A percentile compares a stretch with the other conserved stretches of the same genome.
Evolutionary conservation across 495 filamentous ascomycete genomes (phyloP).

Genomic region (Friedmanniomyces endolithicus): DNA sequence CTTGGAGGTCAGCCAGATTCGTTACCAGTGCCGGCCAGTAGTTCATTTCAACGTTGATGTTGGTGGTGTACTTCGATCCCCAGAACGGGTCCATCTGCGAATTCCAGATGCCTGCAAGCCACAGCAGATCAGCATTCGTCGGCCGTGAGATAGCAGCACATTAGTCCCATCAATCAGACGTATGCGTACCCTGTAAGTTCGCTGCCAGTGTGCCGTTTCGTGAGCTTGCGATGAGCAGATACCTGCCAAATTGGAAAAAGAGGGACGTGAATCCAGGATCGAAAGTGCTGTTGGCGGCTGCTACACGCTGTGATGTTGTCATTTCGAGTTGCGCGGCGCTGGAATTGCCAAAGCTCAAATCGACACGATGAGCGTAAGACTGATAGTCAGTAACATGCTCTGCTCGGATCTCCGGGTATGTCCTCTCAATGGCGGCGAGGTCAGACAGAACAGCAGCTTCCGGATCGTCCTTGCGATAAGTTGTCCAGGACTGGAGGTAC

Average conservation of each 20-base stretch:
- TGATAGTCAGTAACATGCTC: constrained; percentile 2
- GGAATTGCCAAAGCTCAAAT: constrained; percentile 3
- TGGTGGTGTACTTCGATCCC: constrained; percentile 46
- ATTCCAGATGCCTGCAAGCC: constrained; percentile 40
- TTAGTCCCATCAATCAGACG: not conserved
- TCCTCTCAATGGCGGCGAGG: not conserved
- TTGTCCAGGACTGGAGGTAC: constrained; percentile 4
- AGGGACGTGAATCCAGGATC: constrained; percentile 30
- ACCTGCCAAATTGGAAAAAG: constrained; percentile 38
- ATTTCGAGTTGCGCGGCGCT: not conserved
- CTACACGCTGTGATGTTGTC: not conserved
- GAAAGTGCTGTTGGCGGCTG: not conserved
- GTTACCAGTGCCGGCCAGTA: constrained; percentile 38
- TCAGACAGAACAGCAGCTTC: constrained; percentile 2
- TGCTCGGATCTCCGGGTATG: constrained; percentile 8
- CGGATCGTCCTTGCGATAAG: not conserved
- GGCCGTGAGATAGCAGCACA: not conserved
- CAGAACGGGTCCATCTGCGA: constrained; percentile 37
- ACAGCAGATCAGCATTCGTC: no score
- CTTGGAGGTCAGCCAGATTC: constrained; percentile 24
- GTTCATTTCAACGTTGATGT: constrained; percentile 50
- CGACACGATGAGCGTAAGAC: not conserved
- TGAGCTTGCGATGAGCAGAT: constrained; percentile 38
- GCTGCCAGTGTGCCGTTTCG: constrained; percentile 39
- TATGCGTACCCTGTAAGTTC: constrained; percentile 34